A percentile compares a stretch with the other conserved stretches of the same genome.
Conservation (phyloP, 352 stramenopile genomes). For the Globisporangium echinulatum region DNA sequence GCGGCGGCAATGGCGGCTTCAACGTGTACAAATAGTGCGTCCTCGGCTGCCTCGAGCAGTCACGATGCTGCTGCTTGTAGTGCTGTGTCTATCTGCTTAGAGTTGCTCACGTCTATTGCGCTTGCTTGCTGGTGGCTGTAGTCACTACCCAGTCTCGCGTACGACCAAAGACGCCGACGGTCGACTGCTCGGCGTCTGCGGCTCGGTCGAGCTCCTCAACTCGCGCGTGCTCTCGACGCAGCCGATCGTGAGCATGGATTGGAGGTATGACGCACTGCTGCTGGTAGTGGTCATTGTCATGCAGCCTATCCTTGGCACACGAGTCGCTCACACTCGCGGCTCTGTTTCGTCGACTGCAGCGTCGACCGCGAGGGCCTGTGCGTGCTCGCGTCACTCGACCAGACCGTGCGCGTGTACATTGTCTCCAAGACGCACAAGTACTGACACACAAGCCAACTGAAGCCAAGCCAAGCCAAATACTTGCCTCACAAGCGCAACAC, state of each 20-base stretch:
- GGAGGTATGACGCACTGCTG: slow-evolving; percentile 48
- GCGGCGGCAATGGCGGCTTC: slow-evolving; percentile 94
- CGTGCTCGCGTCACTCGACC: slow-evolving; percentile 90
- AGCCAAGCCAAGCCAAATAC: no score
- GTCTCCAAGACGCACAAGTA: slow-evolving; percentile 96
- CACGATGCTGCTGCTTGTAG: no score
- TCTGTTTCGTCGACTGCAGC: slow-evolving; percentile 10
- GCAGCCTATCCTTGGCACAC: no score
- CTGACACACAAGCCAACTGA: slow-evolving; percentile 20
- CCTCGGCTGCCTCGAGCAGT: not conserved
- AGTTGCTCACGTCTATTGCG: not conserved
- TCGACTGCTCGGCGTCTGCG: slow-evolving; percentile 82
- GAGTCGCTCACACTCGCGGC: no score
- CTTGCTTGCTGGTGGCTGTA: slow-evolving; percentile 11
- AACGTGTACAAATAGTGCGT: slow-evolving; percentile 97
- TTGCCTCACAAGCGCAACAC: not conserved
- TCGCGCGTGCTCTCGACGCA: slow-evolving; percentile 94
- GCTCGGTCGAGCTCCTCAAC: slow-evolving; percentile 93
- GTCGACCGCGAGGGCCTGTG: slow-evolving; percentile 92
- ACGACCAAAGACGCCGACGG: slow-evolving; percentile 83
- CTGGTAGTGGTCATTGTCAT: not conserved
- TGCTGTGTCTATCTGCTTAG: not conserved
- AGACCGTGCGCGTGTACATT: slow-evolving; percentile 93
- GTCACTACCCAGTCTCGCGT: slow-evolving; percentile 76
- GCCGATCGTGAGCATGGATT: slow-evolving; percentile 95